These are phyloP conservation scores for Pestalotiopsis sp. DNA, from an alignment of 2,329 filamentous ascomycete species.

Conservation along the genomic window DNA sequence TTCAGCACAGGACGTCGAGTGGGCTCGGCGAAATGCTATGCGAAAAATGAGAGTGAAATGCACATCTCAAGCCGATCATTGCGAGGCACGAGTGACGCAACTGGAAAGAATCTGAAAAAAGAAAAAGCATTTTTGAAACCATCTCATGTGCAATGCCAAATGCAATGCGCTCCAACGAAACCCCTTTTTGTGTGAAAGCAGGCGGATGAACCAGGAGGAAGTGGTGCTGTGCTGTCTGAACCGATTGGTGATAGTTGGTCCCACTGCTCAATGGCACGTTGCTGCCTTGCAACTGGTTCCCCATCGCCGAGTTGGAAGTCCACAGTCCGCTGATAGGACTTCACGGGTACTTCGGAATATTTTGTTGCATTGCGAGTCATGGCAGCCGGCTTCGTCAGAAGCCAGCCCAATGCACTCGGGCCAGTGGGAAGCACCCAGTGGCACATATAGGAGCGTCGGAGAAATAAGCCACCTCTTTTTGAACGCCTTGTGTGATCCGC, in stretches of 20 bases:
- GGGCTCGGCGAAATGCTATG: not conserved
- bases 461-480: constrained; percentile 27
- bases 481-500: constrained; percentile 31
- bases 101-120: not conserved
- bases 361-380: not conserved
- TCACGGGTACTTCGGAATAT: not conserved
- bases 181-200: not conserved
- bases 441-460: not conserved
- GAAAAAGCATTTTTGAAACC: constrained; percentile 1
- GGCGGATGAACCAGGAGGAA: not conserved
- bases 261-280: not conserved
- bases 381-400: not conserved
- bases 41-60: not conserved
- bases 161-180: constrained; percentile 3
- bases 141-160: not conserved
- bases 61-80: not conserved
- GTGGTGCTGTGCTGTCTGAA: not conserved
- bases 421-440: not conserved
- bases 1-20: not conserved
- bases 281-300: not conserved
- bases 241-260: not conserved
- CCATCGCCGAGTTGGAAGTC: not conserved
- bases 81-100: not conserved
- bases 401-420: not conserved
- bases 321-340: not conserved